Evolutionary conservation across 2,329 filamentous ascomycete genomes (phyloP).

Genomic region (Leptodontidium sp.): DNA sequence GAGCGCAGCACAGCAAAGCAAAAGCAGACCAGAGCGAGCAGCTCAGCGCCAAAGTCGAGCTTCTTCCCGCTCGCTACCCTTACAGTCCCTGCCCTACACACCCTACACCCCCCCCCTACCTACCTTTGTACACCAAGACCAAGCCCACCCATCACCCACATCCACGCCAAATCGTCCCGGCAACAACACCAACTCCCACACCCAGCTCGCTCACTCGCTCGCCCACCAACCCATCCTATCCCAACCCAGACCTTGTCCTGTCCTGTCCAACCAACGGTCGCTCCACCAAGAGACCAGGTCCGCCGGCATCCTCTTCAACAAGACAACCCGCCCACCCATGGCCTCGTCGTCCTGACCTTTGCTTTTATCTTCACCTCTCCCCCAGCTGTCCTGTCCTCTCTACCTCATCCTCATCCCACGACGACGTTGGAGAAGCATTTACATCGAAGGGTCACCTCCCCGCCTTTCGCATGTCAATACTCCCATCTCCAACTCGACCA

Average conservation of each 20-base stretch:
- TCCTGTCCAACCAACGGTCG: constrained; percentile 7
- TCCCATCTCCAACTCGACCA: constrained; percentile 23
- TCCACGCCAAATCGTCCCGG: constrained; percentile 6
- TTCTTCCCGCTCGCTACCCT: background rate
- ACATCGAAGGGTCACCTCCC: constrained; percentile 39
- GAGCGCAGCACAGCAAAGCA: background rate
- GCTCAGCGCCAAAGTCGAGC: background rate
- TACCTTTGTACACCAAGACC: background rate
- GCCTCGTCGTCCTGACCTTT: background rate
- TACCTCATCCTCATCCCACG: constrained; percentile 24
- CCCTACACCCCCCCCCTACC: no score
- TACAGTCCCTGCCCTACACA: no score
- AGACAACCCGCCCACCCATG: background rate
- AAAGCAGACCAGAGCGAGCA: background rate
- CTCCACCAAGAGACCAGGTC: background rate
- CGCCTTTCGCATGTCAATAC: constrained; percentile 41
- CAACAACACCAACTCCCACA: constrained; percentile 1
- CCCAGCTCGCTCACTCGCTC: background rate
- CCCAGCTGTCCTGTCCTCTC: constrained; percentile 19
- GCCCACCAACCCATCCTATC: background rate
- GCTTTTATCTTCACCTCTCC: constrained; percentile 18
- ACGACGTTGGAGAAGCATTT: constrained; percentile 24
- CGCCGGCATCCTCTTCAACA: background rate
- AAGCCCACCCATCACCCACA: background rate
- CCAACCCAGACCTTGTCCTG: background rate